Conservation (phyloP, 352 stramenopile genomes). For the Halophytophthora polymorphica region DNA sequence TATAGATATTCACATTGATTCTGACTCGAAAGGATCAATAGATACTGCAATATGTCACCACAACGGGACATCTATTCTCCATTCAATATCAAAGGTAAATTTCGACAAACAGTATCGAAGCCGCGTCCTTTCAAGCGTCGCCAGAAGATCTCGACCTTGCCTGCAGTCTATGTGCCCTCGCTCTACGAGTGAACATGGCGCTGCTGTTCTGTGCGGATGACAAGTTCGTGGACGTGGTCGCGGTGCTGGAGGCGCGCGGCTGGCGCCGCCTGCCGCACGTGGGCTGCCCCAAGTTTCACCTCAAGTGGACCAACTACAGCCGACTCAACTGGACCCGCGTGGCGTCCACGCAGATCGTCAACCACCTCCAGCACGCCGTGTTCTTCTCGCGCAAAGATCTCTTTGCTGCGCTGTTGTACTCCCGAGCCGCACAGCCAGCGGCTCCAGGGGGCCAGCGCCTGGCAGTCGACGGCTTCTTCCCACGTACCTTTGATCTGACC, state of each 20-base stretch:
- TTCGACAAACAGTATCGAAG: too few relatives aligned
- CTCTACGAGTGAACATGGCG: conserved; percentile 10
- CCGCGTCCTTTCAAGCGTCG: too few relatives aligned
- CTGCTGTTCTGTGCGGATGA: conserved; percentile 51
- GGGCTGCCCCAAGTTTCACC: conserved; percentile 48
- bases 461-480: conserved; percentile 45
- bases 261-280: conserved; percentile 58
- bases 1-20: too few relatives aligned
- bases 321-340: conserved; percentile 55
- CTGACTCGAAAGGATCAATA: too few relatives aligned
- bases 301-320: conserved; percentile 75
- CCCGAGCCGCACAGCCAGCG: neutral
- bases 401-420: conserved; percentile 39
- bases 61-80: too few relatives aligned
- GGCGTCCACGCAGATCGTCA: conserved; percentile 43
- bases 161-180: neutral
- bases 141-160: too few relatives aligned
- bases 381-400: conserved; percentile 65
- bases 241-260: conserved; percentile 22
- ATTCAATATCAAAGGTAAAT: too few relatives aligned
- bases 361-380: conserved; percentile 63
- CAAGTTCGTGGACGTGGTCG: conserved; percentile 57
- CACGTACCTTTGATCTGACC: conserved; percentile 43
- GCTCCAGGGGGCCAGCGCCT: neutral
- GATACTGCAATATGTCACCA: too few relatives aligned